Evolutionary conservation across 2,329 filamentous ascomycete species (phyloP), one percentile per base, ranked within the genome.

Genomic region (Chrysosporium keratinophilum): DNA sequence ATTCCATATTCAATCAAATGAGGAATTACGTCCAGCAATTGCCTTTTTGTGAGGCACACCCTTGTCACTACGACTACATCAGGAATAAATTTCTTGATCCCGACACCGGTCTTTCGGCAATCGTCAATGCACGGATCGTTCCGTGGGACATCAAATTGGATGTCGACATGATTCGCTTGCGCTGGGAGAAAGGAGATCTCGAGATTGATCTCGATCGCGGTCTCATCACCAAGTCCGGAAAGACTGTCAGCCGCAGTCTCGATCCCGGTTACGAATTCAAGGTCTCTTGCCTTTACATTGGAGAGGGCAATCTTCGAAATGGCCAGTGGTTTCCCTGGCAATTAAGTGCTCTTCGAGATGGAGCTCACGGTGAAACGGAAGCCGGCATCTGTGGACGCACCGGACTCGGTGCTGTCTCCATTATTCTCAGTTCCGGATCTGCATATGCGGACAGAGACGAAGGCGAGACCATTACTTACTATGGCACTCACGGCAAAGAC

Each of bases 401-500:
- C 0, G 61, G 61, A 0, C 44, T 65, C 1, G 80, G 80, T 0
- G 77, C 78, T 0, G 78, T 71, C 46, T 80, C 76, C 0, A 74
- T 83, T 35, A 73, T 84, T 0, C 65, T 83, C 6, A 75, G 59
- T n/a, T 51, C 50, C 12, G 43, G 40, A 12, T 69, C 70, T 1
- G 63, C 57, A 0, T 79, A 80, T 59, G 64, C 69, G 0, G 76
- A 82, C 56, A 61, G 65, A 5, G 79, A 82, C 60, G 47, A 72
- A 12, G 77, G 78, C 0, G 65, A 79, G 15, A 59, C 59, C 0
- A 70, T 82, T 5, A 64, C 69, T 42, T 80, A 82, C 63, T 76
- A 71, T 53, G 78, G 78, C 9, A 81, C 78, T 59, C 57, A 53
- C 42, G 54, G 69, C 71, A 41, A 63, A 62, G 59, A 63, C n/a